Evolutionary conservation across 1,139 yeast genomes (phyloP), one percentile per base, ranked within the genome.

Genomic region (Geotrichum phurueaensis): DNA sequence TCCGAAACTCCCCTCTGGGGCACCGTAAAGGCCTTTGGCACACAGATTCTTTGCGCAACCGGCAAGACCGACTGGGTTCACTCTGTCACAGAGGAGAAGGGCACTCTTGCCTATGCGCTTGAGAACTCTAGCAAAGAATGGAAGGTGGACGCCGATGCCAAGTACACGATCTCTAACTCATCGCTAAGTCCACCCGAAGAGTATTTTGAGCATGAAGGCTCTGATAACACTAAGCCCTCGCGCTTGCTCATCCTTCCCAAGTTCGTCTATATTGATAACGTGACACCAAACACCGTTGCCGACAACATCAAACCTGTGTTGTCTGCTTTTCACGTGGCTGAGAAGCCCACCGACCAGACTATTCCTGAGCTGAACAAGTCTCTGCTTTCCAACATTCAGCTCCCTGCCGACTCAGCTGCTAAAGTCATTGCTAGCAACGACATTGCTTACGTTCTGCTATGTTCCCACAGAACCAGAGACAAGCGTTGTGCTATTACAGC

Each of bases 401-500:
- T 56, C n/a, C 59, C 59, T 10, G 15, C 53, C 13, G 9, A 49
- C 6, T 58, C 60, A 5, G 15, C 23, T 3, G 51, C 58, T 10
- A 51, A 31, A 33, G 25, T 59, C 33, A 22, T 18, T 72, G 71
- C 56, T 82, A 81, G 62, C 63, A 65, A 1, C 5, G 81, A 81
- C 65, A 75, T 76, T 58, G 81, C 94, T 0, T 85, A 82, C 68
- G 77, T 94, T 4, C 80, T 94, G 60, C 73, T 94, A 54, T 94
- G 99, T 69, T 91, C 97, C 0, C 99, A 94, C 73, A 78, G 81
- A 57, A 89, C 96, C 4, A 84, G 98, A 72, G 99, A 94, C 72
- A 92, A 90, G 72, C 79, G 95, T 63, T 94, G 99, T 75, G 98
- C 97, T 45, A 77, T 90, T 53, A 89, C 97, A 0, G 98, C 98